These are phyloP conservation scores for Diaporthe longicolla DNA, from an alignment of 2,329 filamentous ascomycete species.

Conservation along the genomic window DNA sequence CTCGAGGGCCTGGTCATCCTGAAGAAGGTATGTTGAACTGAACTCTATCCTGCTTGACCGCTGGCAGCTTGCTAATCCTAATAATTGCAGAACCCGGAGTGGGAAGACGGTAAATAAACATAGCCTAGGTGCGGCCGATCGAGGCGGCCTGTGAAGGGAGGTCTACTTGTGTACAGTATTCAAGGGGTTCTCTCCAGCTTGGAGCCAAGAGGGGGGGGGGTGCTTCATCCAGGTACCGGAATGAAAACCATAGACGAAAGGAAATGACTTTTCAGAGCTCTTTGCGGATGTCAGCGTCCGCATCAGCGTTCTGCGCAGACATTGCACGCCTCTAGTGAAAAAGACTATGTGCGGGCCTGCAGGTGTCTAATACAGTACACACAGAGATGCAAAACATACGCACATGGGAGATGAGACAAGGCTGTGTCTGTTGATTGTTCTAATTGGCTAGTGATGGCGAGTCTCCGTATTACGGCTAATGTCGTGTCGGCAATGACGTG, in stretches of 20 bases:
- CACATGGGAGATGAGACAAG: not conserved
- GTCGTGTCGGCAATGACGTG: not conserved
- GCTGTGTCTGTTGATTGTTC: not conserved
- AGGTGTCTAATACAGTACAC: not conserved
- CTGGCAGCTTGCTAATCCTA: constrained; percentile 31
- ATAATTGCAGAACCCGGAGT: constrained; percentile 65
- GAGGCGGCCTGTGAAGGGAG: constrained; percentile 5
- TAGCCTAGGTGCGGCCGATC: not conserved
- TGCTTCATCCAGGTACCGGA: constrained; percentile 33
- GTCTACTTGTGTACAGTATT: constrained; percentile 39
- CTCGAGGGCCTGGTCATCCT: constrained; percentile 96
- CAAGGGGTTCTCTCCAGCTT: constrained; percentile 29
- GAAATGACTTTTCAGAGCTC: constrained; percentile 41
- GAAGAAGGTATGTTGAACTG: constrained; percentile 81
- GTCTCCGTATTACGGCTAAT: not conserved
- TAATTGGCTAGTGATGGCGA: not conserved
- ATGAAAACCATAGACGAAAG: constrained; percentile 42
- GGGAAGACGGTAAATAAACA: constrained; percentile 64
- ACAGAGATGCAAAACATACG: not conserved
- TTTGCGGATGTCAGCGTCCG: not conserved
- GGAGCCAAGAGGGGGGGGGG: not conserved
- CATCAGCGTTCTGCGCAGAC: not conserved
- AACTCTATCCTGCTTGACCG: not conserved
- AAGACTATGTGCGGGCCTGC: not conserved
- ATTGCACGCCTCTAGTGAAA: not conserved